These are phyloP conservation scores for Lunularia cruciata DNA, from an alignment of 225 moss, liverwort and hornwort genomes.

Conservation along the genomic window DNA sequence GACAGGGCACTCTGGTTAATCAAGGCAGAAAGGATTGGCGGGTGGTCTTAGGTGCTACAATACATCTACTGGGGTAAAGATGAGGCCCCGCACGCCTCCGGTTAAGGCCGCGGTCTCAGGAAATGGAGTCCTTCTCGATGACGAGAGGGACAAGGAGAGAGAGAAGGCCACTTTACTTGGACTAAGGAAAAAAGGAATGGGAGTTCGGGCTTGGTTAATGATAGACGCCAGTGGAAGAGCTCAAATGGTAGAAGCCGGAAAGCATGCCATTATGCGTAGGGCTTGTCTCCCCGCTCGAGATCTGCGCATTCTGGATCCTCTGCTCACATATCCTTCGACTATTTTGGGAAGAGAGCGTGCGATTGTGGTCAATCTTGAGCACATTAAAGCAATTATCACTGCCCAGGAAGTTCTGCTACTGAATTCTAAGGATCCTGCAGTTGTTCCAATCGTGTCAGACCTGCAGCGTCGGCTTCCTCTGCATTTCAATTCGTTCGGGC, in stretches of 20 bases:
- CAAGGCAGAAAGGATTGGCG: background rate
- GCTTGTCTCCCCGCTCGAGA: conserved; percentile 96
- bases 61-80: background rate
- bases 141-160: conserved; percentile 60
- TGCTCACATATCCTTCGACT: conserved; percentile 90
- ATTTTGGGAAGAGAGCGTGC: conserved; percentile 96
- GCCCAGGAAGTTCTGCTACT: conserved; percentile 95
- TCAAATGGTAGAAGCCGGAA: conserved; percentile 93
- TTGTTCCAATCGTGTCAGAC: conserved; percentile 72
- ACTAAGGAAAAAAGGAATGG: conserved; percentile 80
- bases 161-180: conserved; percentile 61
- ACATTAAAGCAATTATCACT: conserved; percentile 93
- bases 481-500: conserved; percentile 76
- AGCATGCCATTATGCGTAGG: conserved; percentile 95
- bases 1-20: background rate
- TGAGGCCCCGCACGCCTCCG: conserved; percentile 44
- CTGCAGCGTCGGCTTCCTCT: conserved; percentile 84
- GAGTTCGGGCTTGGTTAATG: conserved; percentile 81
- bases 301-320: conserved; percentile 89
- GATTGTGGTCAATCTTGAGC: conserved; percentile 84
- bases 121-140: conserved; percentile 25
- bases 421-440: conserved; percentile 74
- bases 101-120: conserved; percentile 23
- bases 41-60: background rate
- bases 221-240: conserved; percentile 76